A percentile compares a stretch with the other conserved stretches of the same genome.
These are phyloP conservation scores for Capronia americana DNA, from an alignment of 2,329 filamentous ascomycete genomes.

Conservation along the genomic window DNA sequence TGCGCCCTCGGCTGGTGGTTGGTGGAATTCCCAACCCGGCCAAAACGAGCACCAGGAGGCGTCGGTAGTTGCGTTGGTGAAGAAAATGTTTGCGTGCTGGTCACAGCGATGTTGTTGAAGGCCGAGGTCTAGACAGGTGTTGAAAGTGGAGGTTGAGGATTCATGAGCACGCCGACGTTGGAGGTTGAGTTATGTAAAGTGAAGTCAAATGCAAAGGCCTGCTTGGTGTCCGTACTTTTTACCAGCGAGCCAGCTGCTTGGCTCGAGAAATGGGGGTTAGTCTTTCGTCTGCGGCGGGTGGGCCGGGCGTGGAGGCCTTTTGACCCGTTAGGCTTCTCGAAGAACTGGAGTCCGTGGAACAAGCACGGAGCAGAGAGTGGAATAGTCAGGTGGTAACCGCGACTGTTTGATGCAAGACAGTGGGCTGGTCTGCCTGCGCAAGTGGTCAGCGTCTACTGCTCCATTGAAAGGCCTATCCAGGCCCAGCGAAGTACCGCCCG, in stretches of 20 bases:
- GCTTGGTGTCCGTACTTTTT: constrained; percentile 11
- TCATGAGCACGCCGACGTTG: not conserved
- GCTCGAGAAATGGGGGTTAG: constrained; percentile 8
- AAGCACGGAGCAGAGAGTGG: not conserved
- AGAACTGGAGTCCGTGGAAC: constrained; percentile 8
- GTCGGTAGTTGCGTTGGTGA: not conserved
- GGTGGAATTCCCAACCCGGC: constrained; percentile 1
- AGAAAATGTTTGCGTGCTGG: not conserved
- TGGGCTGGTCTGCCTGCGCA: constrained; percentile 13
- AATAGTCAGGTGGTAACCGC: constrained; percentile 7
- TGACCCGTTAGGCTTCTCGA: constrained; percentile 14
- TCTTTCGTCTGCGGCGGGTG: not conserved
- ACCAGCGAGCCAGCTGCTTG: not conserved
- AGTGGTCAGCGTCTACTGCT: constrained; percentile 14
- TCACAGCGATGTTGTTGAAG: not conserved
- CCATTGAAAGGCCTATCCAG: not conserved
- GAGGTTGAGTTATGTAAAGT: constrained; percentile 11
- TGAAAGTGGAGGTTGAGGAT: constrained; percentile 3
- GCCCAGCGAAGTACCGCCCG: not conserved
- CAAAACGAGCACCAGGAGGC: not conserved
- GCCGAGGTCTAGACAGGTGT: not conserved
- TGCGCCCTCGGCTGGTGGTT: constrained; percentile 9
- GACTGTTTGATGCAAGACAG: not conserved
- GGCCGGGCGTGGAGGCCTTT: constrained; percentile 9
- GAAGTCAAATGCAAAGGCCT: constrained; percentile 1